Percentiles rank a stretch among this genome's conserved stretches.
Conservation (phyloP, 768 basidiomycete species). For the Chalciporus pseudorubinellus region DNA sequence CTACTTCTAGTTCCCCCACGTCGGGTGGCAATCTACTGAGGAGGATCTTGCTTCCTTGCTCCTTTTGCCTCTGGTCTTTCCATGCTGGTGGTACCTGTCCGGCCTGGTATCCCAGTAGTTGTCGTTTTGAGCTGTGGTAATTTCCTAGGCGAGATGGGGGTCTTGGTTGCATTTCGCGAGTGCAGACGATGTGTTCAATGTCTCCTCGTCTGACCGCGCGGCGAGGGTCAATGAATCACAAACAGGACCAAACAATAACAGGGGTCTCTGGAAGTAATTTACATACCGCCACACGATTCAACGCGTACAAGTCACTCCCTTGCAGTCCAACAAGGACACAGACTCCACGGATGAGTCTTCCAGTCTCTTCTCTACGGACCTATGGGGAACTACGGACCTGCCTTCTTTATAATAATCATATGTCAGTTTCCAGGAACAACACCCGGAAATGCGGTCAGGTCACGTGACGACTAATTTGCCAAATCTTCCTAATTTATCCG, state of each 20-base stretch:
- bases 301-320: too few relatives aligned
- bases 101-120: slow-evolving; percentile 56
- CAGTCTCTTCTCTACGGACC: too few relatives aligned
- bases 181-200: neutral
- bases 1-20: slow-evolving; percentile 65
- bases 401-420: neutral
- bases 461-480: slow-evolving; percentile 11
- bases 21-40: slow-evolving; percentile 65
- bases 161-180: slow-evolving; percentile 8
- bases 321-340: too few relatives aligned
- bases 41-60: slow-evolving; percentile 62
- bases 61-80: slow-evolving; percentile 42
- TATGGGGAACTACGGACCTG: neutral
- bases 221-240: slow-evolving; percentile 1
- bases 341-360: too few relatives aligned
- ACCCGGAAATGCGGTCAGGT: slow-evolving; percentile 2
- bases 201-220: neutral
- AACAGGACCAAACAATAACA: slow-evolving; percentile 9
- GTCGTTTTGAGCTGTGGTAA: slow-evolving; percentile 54
- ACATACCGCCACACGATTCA: too few relatives aligned
- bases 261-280: too few relatives aligned
- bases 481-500: neutral
- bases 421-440: neutral
- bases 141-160: slow-evolving; percentile 38
- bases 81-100: slow-evolving; percentile 61